Evolutionary conservation across 2,329 filamentous ascomycete genomes (phyloP), one percentile per base, ranked within the genome.

Genomic region (Mariannaea elegans): DNA sequence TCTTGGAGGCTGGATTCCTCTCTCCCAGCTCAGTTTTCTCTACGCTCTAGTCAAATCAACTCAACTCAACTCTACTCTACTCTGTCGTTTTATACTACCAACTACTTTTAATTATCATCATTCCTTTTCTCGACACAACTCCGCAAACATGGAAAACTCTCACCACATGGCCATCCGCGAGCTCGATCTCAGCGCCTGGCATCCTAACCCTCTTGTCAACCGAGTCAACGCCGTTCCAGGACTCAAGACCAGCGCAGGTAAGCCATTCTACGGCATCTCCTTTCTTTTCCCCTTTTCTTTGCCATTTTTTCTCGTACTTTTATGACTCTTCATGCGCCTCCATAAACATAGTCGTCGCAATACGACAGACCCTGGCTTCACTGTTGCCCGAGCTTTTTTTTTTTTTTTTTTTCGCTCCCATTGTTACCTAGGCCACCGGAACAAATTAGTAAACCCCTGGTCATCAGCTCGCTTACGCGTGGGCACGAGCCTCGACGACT

Each of bases 231-330:
- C 81, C 38, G 81, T 88, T 39, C 85, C 85, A 3, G 85, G 81
- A 29, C 75, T 88, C 53, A 86, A 82, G 71, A 86, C 84, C 62
- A 87, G 85, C 71, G 82, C 85, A 71, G 85, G 85, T 88, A 74
- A 82, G 85, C 76, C 53, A 61, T 61, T 60, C 46, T 56, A 59
- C 59, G 61, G 59, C 45, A 7, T 42, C 23, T 18, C 18, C 21
- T 19, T 56, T 53, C 49, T 31, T 31, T 54, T 49, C 47, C 62
- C 56, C 49, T 34, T 14, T 12, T 56, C 52, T 21, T 19, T 42
- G 34, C 19, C 27, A 21, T 44, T 19, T 18, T 60, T 53, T 19
- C 46, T 39, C 21, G 42, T 19, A 4, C 34, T 7, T 36, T 7
- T 19, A 49, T 8, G 29, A 3, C 23, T 9, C 27, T 41, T 34